Base-by-base conservation (phyloP, 768 basidiomycete species). In the Austroboletus eburneus region DNA sequence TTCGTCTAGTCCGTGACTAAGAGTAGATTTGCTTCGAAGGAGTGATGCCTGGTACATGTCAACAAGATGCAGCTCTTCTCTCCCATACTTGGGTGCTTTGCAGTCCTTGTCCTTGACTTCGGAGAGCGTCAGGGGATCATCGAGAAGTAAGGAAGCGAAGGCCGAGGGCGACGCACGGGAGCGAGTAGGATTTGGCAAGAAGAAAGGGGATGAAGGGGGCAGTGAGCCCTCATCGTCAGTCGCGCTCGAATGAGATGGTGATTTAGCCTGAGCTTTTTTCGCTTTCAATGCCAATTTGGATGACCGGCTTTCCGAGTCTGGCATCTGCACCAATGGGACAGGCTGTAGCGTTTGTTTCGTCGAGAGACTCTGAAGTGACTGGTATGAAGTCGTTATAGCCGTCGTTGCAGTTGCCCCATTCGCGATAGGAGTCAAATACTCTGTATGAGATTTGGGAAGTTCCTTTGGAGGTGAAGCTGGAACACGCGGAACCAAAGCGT, bases 321-420 rank as follows among this genome's bases (percentile, higher is more conserved):
- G 62, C 64, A 66, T 57, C 39, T 52, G 59, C 37, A 66, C 55
- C 25, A 66, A 42, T 7, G 64, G 25, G 12, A 51, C 23, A 33
- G 52, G 38, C 5, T 56, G 55, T 40, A 46, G 42, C n/a, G 43
- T 30, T 71, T 24, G 78, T 3, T 48, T 10, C 4, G 61, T 57
- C 6, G 67, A 80, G 8, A 89, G 71, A 54, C 78, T 82, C 58
- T 77, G 77, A 23, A 88, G 70, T 7, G 82, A 79, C 49, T 88
- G 87, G 51, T 87, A 88, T 0, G 83, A 81, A 2, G 87, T 89
- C 0, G 87, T 90, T 57, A 90, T 90, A 2, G 87, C 87, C 14
- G 87, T 88, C 1, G 87, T 90, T 12, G 80, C 87, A n/a, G 85
- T 81, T 3, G 84, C 69, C 1, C 87, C 86, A 57, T 90, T 90